phyloP scores from a whole-genome alignment of 1,284 basidiomycete species.

The Melampsora occidentalis region DNA sequence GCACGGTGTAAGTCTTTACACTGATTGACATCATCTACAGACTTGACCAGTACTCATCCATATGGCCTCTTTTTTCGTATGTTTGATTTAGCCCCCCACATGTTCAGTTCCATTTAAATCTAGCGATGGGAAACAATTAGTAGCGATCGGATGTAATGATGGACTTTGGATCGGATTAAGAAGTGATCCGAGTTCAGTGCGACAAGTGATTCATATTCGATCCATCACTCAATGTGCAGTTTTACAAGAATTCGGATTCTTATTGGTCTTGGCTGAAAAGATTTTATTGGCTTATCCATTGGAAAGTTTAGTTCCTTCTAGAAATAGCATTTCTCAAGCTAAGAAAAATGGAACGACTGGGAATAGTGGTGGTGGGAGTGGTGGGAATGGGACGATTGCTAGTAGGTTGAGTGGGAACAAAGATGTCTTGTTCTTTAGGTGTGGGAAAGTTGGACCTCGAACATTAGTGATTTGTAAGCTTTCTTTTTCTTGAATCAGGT shows the following conservation, averaged over 20 bases:
- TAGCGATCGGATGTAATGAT: slow-evolving; percentile 92
- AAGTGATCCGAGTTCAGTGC: slow-evolving; percentile 77
- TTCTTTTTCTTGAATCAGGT: too few species aligned
- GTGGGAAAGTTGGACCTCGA: slow-evolving; percentile 76
- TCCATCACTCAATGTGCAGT: slow-evolving; percentile 92
- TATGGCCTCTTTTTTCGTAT: not conserved
- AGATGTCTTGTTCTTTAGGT: slow-evolving; percentile 91
- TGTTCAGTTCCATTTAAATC: slow-evolving; percentile 57
- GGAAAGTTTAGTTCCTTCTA: slow-evolving; percentile 85
- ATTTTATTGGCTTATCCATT: slow-evolving; percentile 67
- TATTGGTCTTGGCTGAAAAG: slow-evolving; percentile 93
- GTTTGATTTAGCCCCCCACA: slow-evolving; percentile 43
- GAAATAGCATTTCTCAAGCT: not conserved
- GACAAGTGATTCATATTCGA: slow-evolving; percentile 83
- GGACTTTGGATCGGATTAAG: slow-evolving; percentile 96
- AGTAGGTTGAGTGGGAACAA: slow-evolving; percentile 83
- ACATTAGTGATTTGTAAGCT: slow-evolving; percentile 69
- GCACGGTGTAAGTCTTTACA: slow-evolving; percentile 22
- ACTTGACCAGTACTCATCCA: not conserved
- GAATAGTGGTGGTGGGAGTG: not conserved
- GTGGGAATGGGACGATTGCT: slow-evolving; percentile 52
- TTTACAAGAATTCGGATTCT: slow-evolving; percentile 90
- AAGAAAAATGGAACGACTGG: not conserved
- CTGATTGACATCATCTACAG: not conserved
- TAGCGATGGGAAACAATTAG: slow-evolving; percentile 73